Evolutionary conservation across 257 asterid species (phyloP).

Genomic region (Primulina huaijiensis): DNA sequence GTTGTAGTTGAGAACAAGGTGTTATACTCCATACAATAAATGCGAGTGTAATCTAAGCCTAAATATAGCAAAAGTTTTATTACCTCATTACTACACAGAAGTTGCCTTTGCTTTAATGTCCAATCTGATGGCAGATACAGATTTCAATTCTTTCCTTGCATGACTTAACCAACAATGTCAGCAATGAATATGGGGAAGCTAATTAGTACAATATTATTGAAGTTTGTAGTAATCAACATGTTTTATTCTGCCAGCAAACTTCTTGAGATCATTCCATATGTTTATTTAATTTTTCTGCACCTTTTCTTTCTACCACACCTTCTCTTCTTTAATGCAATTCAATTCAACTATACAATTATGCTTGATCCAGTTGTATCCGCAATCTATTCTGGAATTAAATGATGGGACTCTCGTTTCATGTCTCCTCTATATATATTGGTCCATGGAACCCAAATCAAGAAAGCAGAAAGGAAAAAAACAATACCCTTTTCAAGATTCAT

Average conservation of each 20-base stretch:
- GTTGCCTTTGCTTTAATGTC: slow-evolving; percentile 25
- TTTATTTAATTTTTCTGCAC: slow-evolving; percentile 32
- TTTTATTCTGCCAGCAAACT: slow-evolving; percentile 39
- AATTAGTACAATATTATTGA: slow-evolving; percentile 27
- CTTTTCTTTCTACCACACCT: slow-evolving; percentile 31
- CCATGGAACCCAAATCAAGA: slow-evolving; percentile 23
- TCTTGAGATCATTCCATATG: slow-evolving; percentile 42
- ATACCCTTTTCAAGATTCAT: slow-evolving; percentile 13
- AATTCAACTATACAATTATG: slow-evolving; percentile 28
- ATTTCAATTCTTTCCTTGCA: slow-evolving; percentile 29
- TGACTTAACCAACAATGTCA: slow-evolving; percentile 40
- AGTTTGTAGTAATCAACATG: slow-evolving; percentile 24
- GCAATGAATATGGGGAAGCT: slow-evolving; percentile 44
- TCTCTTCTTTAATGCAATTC: slow-evolving; percentile 30
- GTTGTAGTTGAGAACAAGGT: too few species aligned
- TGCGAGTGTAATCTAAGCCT: not conserved
- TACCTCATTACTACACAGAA: slow-evolving; percentile 14
- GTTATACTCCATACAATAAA: not conserved
- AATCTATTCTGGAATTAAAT: slow-evolving; percentile 33
- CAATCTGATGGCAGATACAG: slow-evolving; percentile 42
- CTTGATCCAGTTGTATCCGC: slow-evolving; percentile 20
- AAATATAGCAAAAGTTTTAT: not conserved
- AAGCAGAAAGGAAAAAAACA: not conserved
- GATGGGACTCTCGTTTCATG: slow-evolving; percentile 28
- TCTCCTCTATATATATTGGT: slow-evolving; percentile 34